Conservation (phyloP, 345 rosid genomes). For the Firmiana major region DNA sequence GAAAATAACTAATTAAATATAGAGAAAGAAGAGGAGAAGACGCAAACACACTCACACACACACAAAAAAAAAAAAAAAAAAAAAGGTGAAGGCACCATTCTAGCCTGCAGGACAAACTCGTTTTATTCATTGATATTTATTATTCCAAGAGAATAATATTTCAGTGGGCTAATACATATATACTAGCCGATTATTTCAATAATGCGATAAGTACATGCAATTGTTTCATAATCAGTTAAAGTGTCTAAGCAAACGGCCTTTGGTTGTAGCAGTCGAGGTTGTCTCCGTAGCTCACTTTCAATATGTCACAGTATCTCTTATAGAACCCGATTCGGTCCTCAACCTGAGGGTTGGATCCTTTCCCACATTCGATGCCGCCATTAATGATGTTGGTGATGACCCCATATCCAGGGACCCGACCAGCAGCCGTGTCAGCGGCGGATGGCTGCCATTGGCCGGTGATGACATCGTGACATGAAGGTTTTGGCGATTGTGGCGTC, state of each 20-base stretch:
- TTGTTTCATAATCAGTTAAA: background rate
- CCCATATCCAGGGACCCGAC: slow-evolving; percentile 46
- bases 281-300: slow-evolving; percentile 42
- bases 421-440: slow-evolving; percentile 34
- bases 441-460: slow-evolving; percentile 25
- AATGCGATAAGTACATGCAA: background rate
- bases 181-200: no score
- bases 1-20: no score
- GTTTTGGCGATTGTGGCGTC: background rate
- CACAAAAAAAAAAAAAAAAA: no score
- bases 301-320: slow-evolving; percentile 50
- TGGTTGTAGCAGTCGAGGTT: slow-evolving; percentile 50
- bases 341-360: slow-evolving; percentile 35
- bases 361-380: slow-evolving; percentile 69
- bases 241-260: slow-evolving; percentile 5
- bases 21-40: no score
- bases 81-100: no score
- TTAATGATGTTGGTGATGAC: slow-evolving; percentile 57
- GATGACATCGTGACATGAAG: background rate
- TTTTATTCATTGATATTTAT: no score
- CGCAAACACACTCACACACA: no score
- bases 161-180: no score
- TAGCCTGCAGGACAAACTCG: no score
- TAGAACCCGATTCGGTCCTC: slow-evolving; percentile 58
- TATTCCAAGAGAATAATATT: no score